These are phyloP conservation scores for Penicillium ucsense DNA, from an alignment of 495 filamentous ascomycete genomes.

Conservation along the genomic window DNA sequence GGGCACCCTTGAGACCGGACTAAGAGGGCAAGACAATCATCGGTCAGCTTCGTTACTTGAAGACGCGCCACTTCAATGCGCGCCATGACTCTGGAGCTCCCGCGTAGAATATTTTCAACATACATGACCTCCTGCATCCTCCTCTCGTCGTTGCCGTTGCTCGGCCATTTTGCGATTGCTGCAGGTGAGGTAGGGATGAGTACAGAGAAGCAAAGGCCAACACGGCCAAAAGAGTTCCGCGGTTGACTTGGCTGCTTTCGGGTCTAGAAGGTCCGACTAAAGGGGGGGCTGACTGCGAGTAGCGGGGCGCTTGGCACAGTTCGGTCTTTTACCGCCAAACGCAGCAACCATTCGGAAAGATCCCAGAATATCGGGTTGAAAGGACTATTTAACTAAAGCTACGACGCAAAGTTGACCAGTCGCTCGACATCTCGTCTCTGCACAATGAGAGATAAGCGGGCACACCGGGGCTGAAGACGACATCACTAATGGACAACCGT, in stretches of 20 bases:
- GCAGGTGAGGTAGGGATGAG: constrained; percentile 8
- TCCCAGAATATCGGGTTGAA: no score
- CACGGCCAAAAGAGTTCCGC: constrained; percentile 5
- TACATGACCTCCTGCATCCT: constrained; percentile 25
- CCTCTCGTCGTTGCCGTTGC: constrained; percentile 32
- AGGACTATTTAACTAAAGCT: no score
- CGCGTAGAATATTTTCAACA: constrained; percentile 8
- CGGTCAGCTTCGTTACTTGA: constrained; percentile 9
- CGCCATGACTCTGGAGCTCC: no score
- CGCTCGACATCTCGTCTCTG: constrained; percentile 3
- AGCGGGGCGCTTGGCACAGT: constrained; percentile 15
- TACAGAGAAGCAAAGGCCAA: constrained; percentile 18
- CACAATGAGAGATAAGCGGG: constrained; percentile 26
- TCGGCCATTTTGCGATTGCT: constrained; percentile 31
- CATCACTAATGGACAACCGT: constrained; percentile 28
- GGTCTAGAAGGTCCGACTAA: background rate
- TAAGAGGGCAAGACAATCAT: constrained; percentile 17
- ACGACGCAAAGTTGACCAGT: background rate
- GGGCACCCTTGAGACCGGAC: constrained; percentile 43
- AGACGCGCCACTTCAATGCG: background rate
- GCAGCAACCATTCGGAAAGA: constrained; percentile 2
- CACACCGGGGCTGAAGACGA: constrained; percentile 15
- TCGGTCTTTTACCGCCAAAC: constrained; percentile 3
- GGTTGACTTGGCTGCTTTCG: background rate
- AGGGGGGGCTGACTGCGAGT: constrained; percentile 9